Base-by-base conservation (phyloP, 306 rosid genomes). In the Canavalia gladiata region DNA sequence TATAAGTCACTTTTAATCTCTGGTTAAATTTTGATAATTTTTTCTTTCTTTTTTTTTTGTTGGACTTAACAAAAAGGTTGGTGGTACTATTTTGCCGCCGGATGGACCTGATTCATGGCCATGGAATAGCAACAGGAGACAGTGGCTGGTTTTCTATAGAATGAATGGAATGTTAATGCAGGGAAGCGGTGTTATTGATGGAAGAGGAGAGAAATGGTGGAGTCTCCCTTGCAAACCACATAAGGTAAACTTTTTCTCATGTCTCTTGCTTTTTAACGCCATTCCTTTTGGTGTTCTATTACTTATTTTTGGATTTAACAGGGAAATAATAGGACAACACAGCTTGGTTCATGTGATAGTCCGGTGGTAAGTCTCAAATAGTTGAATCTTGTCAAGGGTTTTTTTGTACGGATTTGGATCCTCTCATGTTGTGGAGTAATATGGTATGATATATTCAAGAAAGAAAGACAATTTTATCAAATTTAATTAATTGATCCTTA, bases 171-270 rank as follows among this genome's bases (percentile, higher is more conserved):
- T 91, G 86, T 35, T 79, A 37, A 43, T 87, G 88, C 66, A 79
- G 68, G 92, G 94, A 37, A 39, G 79, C 71, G 97, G 94, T 49
- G 51, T 85, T 54, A 75, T 90, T 51, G 87, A 91, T 89, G 94
- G 94, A 8, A 88, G 82, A 78, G 97, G 94, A 73, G 82, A 88
- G 85, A 85, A 88, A 73, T 91, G 97, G 94, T 90, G 97, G 97
- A 72, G 88, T 63, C 94, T 89, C 64, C 90, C 90, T 5, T 68
- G 57, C 41, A 89, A 88, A 56, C 90, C 92, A 41, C 90, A 88
- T 84, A 83, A 84, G 73, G 93, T 85, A 88, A 30, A 60, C 43
- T 1, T 3, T 59, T 52, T 56, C 31, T 10, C 13, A 3, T 33
- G 1, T 62, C 29, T 46, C 42, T 12, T 1, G 10, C 31, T 13